A percentile compares a stretch with the other conserved stretches of the same genome.
These are phyloP conservation scores for Solanum hybrid DNA, from an alignment of 305 asterid species.

Conservation along the genomic window DNA sequence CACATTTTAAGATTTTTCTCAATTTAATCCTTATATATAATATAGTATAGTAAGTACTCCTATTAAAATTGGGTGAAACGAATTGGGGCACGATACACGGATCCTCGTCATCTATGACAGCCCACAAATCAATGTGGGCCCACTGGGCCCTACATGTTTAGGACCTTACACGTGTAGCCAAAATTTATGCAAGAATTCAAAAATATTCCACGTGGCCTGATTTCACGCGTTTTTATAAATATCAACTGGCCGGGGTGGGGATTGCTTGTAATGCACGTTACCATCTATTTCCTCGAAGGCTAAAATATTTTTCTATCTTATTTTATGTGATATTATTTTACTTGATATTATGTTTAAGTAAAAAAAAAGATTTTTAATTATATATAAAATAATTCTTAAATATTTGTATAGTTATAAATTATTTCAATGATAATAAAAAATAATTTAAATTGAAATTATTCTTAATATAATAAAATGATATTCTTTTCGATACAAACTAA, in stretches of 20 bases:
- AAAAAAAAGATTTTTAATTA: too few species aligned
- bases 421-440: too few species aligned
- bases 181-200: not conserved
- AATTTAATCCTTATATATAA: not conserved
- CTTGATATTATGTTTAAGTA: too few species aligned
- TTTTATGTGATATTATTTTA: too few species aligned
- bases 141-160: slow-evolving; percentile 22
- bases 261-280: not conserved
- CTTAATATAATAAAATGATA: too few species aligned
- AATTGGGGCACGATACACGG: slow-evolving; percentile 27
- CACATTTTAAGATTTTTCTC: not conserved
- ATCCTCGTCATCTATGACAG: slow-evolving; percentile 24
- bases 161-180: slow-evolving; percentile 18
- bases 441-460: too few species aligned
- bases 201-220: not conserved
- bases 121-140: slow-evolving; percentile 21
- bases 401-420: too few species aligned
- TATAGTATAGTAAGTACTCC: not conserved
- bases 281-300: not conserved
- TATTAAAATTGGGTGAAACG: not conserved
- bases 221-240: not conserved
- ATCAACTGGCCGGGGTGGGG: not conserved
- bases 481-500: too few species aligned
- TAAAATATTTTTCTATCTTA: fast-evolving
- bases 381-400: too few species aligned